Percentiles rank a stretch among this genome's conserved stretches.
Conservation (phyloP, 2,329 filamentous ascomycete species). For the Ceratocystis albifundus region DNA sequence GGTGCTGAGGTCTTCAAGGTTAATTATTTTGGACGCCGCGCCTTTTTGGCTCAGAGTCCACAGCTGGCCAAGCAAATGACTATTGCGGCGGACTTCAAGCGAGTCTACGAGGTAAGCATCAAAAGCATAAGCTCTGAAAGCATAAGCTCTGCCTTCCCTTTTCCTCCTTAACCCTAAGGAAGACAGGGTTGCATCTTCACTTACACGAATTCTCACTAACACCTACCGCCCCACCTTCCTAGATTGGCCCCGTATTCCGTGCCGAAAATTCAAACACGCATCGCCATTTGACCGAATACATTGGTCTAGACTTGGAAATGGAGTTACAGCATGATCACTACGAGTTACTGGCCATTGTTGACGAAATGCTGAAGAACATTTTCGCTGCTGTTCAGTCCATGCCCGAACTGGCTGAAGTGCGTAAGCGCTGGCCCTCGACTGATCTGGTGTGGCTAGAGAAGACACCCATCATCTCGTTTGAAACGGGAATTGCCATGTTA, state of each 20-base stretch:
- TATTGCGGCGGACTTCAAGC: constrained; percentile 77
- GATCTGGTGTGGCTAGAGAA: constrained; percentile 79
- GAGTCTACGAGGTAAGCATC: constrained; percentile 60
- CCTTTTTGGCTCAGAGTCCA: constrained; percentile 83
- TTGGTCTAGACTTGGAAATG: constrained; percentile 88
- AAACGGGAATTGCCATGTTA: constrained; percentile 67
- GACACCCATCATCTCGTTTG: constrained; percentile 71
- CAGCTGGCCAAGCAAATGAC: constrained; percentile 90
- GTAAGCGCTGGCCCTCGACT: constrained; percentile 72
- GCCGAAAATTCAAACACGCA: constrained; percentile 95
- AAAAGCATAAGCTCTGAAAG: background rate
- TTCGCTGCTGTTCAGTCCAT: constrained; percentile 35
- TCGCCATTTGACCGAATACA: constrained; percentile 87
- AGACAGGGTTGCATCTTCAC: background rate
- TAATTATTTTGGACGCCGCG: constrained; percentile 78
- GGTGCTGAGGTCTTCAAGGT: constrained; percentile 85
- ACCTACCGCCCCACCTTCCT: background rate
- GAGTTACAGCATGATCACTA: constrained; percentile 79
- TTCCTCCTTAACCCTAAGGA: background rate
- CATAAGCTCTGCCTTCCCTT: too few species aligned
- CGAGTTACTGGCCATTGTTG: constrained; percentile 69
- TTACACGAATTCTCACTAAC: background rate
- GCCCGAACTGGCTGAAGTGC: constrained; percentile 66
- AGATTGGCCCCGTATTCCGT: constrained; percentile 75
- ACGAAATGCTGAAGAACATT: constrained; percentile 69